Evolutionary conservation across 176 grass and related monocot genomes (phyloP).

Genomic region (Secale cereale): DNA sequence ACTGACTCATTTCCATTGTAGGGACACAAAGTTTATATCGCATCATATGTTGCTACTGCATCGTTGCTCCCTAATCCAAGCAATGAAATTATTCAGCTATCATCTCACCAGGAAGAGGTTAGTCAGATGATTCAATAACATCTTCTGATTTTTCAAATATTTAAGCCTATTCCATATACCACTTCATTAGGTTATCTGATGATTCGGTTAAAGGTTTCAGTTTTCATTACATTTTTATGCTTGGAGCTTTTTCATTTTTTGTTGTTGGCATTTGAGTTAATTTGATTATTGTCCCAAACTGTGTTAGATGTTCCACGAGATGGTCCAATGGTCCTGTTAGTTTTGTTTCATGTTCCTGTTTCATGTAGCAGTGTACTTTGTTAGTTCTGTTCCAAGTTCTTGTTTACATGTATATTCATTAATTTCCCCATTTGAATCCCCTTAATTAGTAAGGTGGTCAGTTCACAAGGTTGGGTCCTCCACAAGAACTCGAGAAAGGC

Average conservation of each 20-base stretch:
- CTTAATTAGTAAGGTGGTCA: constrained; percentile 64
- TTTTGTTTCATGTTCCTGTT: not conserved
- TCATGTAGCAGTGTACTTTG: not conserved
- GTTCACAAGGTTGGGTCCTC: constrained; percentile 48
- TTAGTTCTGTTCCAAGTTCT: not conserved
- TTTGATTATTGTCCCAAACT: not conserved
- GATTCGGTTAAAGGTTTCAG: constrained; percentile 50
- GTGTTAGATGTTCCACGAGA: constrained; percentile 36
- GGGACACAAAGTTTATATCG: too few relatives aligned
- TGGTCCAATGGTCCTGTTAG: constrained; percentile 46
- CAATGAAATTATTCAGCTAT: constrained; percentile 3
- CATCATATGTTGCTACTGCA: not conserved
- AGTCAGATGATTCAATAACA: not conserved
- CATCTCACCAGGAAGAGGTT: constrained; percentile 31
- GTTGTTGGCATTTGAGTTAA: not conserved
- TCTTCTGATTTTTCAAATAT: not conserved
- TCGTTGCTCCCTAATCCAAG: not conserved
- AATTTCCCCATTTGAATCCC: constrained; percentile 28
- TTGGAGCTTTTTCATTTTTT: not conserved
- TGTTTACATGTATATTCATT: constrained; percentile 8
- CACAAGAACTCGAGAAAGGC: too few relatives aligned
- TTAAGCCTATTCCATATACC: too few relatives aligned
- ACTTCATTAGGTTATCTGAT: not conserved
- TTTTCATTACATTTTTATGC: constrained; percentile 6
- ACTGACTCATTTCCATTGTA: too few relatives aligned